Conservation (phyloP, 2,329 filamentous ascomycete species). For the Penicillium sp. region DNA sequence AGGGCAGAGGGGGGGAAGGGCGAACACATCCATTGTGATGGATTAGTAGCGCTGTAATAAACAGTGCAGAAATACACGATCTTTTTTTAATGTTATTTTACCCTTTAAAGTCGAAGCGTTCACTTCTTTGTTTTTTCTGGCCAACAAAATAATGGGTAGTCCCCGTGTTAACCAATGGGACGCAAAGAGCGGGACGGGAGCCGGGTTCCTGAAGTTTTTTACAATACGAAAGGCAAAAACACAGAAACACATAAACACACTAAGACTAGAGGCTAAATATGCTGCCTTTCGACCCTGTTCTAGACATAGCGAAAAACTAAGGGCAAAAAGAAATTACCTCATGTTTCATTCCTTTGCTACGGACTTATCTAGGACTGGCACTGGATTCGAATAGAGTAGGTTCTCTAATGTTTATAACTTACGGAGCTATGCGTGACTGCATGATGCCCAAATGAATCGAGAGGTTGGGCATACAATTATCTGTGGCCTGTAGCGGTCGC, state of each 20-base stretch:
- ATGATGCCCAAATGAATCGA: slow-evolving; percentile 4
- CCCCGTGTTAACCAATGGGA: slow-evolving; percentile 6
- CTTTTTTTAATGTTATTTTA: not conserved
- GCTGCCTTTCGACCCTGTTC: not conserved
- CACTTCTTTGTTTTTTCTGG: not conserved
- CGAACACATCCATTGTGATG: not conserved
- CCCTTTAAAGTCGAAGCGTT: not conserved
- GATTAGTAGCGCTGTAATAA: not conserved
- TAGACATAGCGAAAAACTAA: not conserved
- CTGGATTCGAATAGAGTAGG: not conserved
- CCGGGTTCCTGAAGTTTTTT: slow-evolving; percentile 9
- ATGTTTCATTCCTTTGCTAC: not conserved
- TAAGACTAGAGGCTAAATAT: not conserved
- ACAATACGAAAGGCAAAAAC: not conserved
- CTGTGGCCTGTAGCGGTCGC: slow-evolving; percentile 8
- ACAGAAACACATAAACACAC: not conserved
- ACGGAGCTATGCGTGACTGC: not conserved
- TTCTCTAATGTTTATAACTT: not conserved
- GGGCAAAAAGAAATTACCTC: not conserved
- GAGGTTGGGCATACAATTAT: slow-evolving; percentile 12
- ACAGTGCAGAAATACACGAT: not conserved
- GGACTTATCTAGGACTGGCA: not conserved
- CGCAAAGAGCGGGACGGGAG: not conserved
- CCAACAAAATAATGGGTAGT: slow-evolving; percentile 2
- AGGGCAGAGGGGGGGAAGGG: not conserved